phyloP scores from a whole-genome alignment of 805 yeast genomes.

The Wickerhamomyces bisporus region DNA sequence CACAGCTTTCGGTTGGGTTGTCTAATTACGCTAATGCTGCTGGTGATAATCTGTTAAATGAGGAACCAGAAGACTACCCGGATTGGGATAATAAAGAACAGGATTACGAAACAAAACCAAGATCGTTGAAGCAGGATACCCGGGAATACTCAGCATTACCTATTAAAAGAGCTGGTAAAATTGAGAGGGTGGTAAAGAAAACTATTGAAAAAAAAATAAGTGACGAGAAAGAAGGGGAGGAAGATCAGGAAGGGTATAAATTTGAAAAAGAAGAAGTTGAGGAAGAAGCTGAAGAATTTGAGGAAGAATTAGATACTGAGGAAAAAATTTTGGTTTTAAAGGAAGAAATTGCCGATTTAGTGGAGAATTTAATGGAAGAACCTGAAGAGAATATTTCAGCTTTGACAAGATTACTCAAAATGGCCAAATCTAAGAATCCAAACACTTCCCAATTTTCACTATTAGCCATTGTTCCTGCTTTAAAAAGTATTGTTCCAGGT shows the following conservation, averaged over 20 bases:
- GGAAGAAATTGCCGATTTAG: slow-evolving; percentile 80
- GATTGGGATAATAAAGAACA: slow-evolving; percentile 70
- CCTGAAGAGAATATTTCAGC: slow-evolving; percentile 79
- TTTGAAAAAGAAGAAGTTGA: slow-evolving; percentile 24
- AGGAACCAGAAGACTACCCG: neutral
- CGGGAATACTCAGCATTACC: slow-evolving; percentile 69
- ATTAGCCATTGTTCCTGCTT: slow-evolving; percentile 76
- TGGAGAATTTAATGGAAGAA: slow-evolving; percentile 72
- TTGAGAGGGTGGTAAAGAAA: slow-evolving; percentile 56
- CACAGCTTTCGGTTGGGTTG: slow-evolving; percentile 18
- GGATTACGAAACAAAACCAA: slow-evolving; percentile 71
- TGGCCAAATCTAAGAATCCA: slow-evolving; percentile 63
- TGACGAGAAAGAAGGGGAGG: slow-evolving; percentile 12
- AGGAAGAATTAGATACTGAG: slow-evolving; percentile 40
- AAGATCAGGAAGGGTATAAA: slow-evolving; percentile 16
- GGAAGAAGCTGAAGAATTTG: slow-evolving; percentile 22
- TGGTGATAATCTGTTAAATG: slow-evolving; percentile 10
- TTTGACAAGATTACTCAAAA: slow-evolving; percentile 60
- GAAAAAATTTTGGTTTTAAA: slow-evolving; percentile 58
- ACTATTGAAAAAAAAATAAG: slow-evolving; percentile 10
- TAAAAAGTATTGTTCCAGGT: slow-evolving; percentile 82
- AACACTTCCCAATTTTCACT: slow-evolving; percentile 68
- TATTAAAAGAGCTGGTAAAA: slow-evolving; percentile 67
- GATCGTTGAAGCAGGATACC: slow-evolving; percentile 43
- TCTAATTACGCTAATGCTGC: slow-evolving; percentile 16